Base-by-base conservation (phyloP, 176 grass and related monocot genomes). In the Thinopyrum elongatum region DNA sequence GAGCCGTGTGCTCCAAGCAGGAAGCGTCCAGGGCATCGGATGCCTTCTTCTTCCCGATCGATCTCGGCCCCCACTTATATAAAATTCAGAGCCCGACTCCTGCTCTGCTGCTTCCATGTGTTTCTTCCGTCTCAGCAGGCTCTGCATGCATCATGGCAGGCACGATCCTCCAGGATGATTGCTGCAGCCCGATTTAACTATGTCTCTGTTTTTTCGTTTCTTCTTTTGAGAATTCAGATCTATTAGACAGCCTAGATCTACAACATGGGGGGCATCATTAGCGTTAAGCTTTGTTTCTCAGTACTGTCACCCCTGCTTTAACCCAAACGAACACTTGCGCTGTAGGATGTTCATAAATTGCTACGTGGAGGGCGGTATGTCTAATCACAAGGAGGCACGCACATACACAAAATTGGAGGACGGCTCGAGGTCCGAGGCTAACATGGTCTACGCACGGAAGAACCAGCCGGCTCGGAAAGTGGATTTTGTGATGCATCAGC, bases 21-120 rank as follows among this genome's bases (percentile, higher is more conserved):
- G 13, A 30, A 65, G 80, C 2, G 67, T 17, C 84, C 58, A 8
- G 66, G 79, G 83, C 89, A 87, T 87, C 85, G 85, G 80, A 80
- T 90, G 31, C 89, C 69, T 8, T 26, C 6, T 5, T 61, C 2
- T 1, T 17, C 64, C 16, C 19, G 23, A 7, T 15, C 4, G 35
- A 10, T 57, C 26, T 19, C 14, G 64, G 9, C 3, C 3, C 4
- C 15, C 38, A 23, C 38, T 38, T 38, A 25, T 22, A 42, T 72
- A 51, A 51, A 25, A 25, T 28, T 47, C 79, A 78, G 31, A 83
- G 63, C 6, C 73, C 39, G 87, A 80, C 87, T n/a, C 57, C 57
- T 59, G 41, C 27, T 42, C 81, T 84, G 53, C 65, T 13, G 67
- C 16, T 78, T 80, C 65, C 66, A 72, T 84, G 57, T 84, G 81